Conservation (phyloP, 305 asterid species). For the Fraxinus latifolia region DNA sequence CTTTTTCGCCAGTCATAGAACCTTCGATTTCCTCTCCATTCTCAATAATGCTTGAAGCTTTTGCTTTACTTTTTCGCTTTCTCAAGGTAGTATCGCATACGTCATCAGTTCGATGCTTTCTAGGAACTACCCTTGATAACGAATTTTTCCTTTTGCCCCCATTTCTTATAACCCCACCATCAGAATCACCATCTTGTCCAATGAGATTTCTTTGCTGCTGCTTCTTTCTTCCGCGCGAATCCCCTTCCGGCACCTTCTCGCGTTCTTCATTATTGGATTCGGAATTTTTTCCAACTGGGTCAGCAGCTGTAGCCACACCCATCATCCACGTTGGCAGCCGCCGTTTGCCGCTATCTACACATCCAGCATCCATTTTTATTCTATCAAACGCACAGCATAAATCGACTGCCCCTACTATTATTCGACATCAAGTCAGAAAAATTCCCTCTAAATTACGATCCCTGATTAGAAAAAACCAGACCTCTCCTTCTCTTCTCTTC, state of each 20-base stretch:
- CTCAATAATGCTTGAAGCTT: slow-evolving; percentile 1
- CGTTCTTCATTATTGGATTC: not conserved
- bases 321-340: slow-evolving; percentile 8
- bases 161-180: not conserved
- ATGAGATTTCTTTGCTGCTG: not conserved
- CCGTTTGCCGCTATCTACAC: slow-evolving; percentile 1
- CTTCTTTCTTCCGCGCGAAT: not conserved
- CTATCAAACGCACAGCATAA: not conserved
- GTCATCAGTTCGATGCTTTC: not conserved
- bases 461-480: not conserved
- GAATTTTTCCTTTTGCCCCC: not conserved
- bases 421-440: not conserved
- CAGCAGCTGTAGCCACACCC: not conserved
- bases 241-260: not conserved
- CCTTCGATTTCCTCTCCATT: slow-evolving; percentile 5
- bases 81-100: not conserved
- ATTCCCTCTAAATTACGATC: not conserved
- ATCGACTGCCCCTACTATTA: not conserved
- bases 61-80: not conserved
- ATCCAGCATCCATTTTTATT: not conserved
- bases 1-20: not conserved
- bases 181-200: not conserved
- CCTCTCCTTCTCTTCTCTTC: not conserved
- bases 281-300: not conserved
- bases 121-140: not conserved